Evolutionary conservation across 441 rosid species (phyloP).

Genomic region (Jatropha podagrica): DNA sequence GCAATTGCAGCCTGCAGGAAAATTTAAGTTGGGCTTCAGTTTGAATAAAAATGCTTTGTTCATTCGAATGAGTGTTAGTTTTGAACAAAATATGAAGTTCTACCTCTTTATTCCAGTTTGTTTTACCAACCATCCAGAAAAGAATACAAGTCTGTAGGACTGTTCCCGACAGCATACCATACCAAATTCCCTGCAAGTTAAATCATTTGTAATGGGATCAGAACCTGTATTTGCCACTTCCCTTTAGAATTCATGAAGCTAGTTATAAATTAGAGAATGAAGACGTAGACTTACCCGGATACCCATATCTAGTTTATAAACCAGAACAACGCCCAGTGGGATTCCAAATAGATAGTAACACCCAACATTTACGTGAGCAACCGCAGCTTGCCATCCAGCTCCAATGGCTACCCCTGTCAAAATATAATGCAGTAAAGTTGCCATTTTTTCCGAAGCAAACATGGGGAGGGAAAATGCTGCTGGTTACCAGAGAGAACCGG

Average conservation of each 20-base stretch:
- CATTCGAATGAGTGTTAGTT: neutral
- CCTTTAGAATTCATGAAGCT: too few relatives aligned
- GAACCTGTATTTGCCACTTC: too few relatives aligned
- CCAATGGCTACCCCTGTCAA: constrained; percentile 55
- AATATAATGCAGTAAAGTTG: neutral
- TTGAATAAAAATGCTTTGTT: neutral
- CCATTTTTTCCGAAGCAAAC: neutral
- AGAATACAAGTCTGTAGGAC: constrained; percentile 43
- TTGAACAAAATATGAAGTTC: neutral
- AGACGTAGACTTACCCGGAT: constrained; percentile 31
- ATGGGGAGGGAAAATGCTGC: neutral
- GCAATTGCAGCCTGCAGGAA: constrained; percentile 56
- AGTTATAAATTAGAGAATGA: too few relatives aligned
- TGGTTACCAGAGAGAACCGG: constrained; percentile 69
- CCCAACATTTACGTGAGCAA: constrained; percentile 56
- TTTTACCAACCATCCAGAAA: constrained; percentile 39
- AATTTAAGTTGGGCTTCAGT: neutral
- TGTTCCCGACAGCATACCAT: constrained; percentile 54
- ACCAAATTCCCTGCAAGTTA: constrained; percentile 53
- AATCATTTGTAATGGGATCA: too few relatives aligned
- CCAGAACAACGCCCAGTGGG: constrained; percentile 50
- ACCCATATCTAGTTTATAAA: constrained; percentile 44
- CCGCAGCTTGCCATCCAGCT: constrained; percentile 62
- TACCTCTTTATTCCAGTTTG: constrained; percentile 64
- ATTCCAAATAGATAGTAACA: constrained; percentile 57